These are phyloP conservation scores for Monosporascus sp. DNA, from an alignment of 2,329 filamentous ascomycete species.

Conservation along the genomic window DNA sequence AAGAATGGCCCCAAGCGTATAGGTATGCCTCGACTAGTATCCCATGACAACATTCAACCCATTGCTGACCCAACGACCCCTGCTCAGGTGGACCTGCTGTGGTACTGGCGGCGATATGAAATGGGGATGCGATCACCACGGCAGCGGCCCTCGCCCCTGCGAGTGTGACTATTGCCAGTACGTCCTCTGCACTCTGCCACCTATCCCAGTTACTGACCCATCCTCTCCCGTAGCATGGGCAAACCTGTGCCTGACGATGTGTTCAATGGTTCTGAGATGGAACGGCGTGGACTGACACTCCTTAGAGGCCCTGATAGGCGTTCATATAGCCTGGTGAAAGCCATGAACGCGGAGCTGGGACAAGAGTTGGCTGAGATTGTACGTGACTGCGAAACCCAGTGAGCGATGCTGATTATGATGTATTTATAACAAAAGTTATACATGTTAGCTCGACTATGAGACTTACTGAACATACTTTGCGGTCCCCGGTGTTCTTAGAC, in stretches of 20 bases:
- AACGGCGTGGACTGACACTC: neutral
- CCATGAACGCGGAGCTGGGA: neutral
- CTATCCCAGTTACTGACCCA: too few relatives aligned
- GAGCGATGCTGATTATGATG: too few relatives aligned
- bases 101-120: neutral
- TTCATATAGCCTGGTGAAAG: neutral
- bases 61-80: too few relatives aligned
- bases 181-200: neutral
- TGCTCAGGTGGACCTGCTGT: slow-evolving; percentile 5
- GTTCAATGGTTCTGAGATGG: neutral
- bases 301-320: slow-evolving; percentile 1
- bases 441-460: too few relatives aligned
- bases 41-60: too few relatives aligned
- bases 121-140: slow-evolving; percentile 5
- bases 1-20: slow-evolving; percentile 1
- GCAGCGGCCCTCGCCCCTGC: slow-evolving; percentile 2
- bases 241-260: slow-evolving; percentile 1
- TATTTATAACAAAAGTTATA: too few relatives aligned
- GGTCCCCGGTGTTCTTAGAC: too few relatives aligned
- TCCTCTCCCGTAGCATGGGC: neutral
- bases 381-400: too few relatives aligned
- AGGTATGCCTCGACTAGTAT: neutral
- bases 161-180: slow-evolving; percentile 4
- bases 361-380: too few relatives aligned
- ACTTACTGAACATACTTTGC: too few relatives aligned